Base-by-base conservation (phyloP, 2,329 filamentous ascomycete species). In the Dactylellina leptospora region DNA sequence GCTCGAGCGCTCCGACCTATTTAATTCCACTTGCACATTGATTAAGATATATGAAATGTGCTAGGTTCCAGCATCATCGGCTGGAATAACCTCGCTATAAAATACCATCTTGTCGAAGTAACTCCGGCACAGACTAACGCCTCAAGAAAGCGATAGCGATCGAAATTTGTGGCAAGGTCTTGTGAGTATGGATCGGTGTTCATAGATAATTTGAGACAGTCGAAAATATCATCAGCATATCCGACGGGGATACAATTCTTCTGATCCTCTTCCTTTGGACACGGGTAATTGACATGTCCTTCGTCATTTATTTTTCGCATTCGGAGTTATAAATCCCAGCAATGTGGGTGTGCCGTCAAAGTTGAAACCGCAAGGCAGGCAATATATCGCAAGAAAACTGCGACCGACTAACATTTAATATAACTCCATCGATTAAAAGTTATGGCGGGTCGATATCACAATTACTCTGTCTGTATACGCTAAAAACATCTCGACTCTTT, bases 31-130 rank as follows among this genome's bases (percentile, higher is more conserved):
- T 20, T 5, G 11, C 23, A 23, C 5, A 47, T 8, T 4, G 42
- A 47, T n/a, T n/a, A n/a, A n/a, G n/a, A n/a, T n/a, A n/a, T n/a
- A n/a, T n/a, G n/a, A n/a, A n/a, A n/a, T n/a, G n/a, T n/a, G 11
- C 45, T 5, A 36, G 48, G 48, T 51, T 30, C 48, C 11, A 33
- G 25, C 25, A 54, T 54, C 28, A 18, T 51, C 48, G 28, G 30
- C 50, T 38, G 11, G 28, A 38, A 54, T 54, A 23, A 25, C 50
- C 50, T 47, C 5, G 16, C 6, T 16, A 16, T 42, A 40, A 1
- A 11, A n/a, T 40, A n/a, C 10, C 18, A 8, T 8, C 40, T 44
- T 13, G 30, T 13, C 6, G 30, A 33, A 33, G 13, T 33, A 33
- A 6, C 30, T 33, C n/a, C 30, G 30, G 13, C 30, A 42, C 9